Conservation (phyloP, 192 early-diverging fungal species). For the Chytriomyces hyalinus region DNA sequence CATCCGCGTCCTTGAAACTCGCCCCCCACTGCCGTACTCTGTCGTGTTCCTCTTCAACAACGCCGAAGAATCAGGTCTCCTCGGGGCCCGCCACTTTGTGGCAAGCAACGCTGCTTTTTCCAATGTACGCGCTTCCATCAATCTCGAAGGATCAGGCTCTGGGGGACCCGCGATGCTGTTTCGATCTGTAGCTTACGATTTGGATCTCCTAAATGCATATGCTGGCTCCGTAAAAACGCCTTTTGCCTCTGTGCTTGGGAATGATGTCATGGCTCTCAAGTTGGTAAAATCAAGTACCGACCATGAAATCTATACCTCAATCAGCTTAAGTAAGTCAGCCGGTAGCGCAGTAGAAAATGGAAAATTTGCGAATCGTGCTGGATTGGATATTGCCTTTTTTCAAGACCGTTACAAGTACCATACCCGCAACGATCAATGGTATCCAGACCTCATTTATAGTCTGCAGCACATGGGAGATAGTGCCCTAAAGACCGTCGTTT, state of each 20-base stretch:
- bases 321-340: no score
- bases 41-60: slow-evolving; percentile 55
- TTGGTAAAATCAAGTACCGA: slow-evolving; percentile 45
- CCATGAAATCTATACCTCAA: slow-evolving; percentile 33
- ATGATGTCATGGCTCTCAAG: slow-evolving; percentile 7
- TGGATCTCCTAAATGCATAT: slow-evolving; percentile 1
- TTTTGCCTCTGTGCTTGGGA: slow-evolving; percentile 10
- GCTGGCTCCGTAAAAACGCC: neutral
- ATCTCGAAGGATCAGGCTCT: slow-evolving; percentile 36
- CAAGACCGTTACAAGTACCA: slow-evolving; percentile 48
- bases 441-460: slow-evolving; percentile 13
- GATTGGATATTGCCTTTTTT: slow-evolving; percentile 45
- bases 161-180: slow-evolving; percentile 16
- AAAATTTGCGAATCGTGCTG: slow-evolving; percentile 14
- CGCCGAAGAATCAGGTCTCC: slow-evolving; percentile 43
- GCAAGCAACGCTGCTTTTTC: neutral
- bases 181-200: neutral
- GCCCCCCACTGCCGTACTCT: slow-evolving; percentile 17
- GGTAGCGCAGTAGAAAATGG: no score
- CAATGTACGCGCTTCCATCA: slow-evolving; percentile 42
- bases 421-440: slow-evolving; percentile 40
- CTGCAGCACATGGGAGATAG: slow-evolving; percentile 52
- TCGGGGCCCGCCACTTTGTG: slow-evolving; percentile 14
- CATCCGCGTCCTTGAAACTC: neutral
- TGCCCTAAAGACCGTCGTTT: slow-evolving; percentile 26